A percentile compares a stretch with the other conserved stretches of the same genome.
Evolutionary conservation across 768 basidiomycete genomes (phyloP).

Genomic region (Xanthoconium purpureum): DNA sequence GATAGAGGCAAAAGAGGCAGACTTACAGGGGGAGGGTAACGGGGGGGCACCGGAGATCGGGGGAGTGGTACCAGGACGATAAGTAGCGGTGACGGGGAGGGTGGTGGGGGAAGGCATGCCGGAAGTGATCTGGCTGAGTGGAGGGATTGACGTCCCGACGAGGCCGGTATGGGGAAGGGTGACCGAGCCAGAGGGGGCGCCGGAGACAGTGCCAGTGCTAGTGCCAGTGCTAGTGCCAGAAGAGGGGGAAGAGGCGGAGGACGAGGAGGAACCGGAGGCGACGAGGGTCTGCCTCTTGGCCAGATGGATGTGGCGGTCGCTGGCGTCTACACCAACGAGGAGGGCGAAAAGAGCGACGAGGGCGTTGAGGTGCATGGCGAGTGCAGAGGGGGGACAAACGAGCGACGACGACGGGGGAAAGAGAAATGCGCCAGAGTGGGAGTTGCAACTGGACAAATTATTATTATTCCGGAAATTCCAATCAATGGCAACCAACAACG

Average conservation of each 20-base stretch:
- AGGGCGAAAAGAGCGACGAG: constrained; percentile 46
- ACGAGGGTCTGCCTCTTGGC: constrained; percentile 36
- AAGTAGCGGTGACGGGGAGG: constrained; percentile 50
- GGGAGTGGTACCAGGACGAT: constrained; percentile 55
- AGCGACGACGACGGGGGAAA: constrained; percentile 1
- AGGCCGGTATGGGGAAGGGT: constrained; percentile 25
- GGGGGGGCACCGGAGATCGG: constrained; percentile 63
- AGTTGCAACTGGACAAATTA: background rate
- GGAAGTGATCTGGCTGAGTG: constrained; percentile 54
- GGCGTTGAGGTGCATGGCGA: constrained; percentile 43
- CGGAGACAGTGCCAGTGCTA: background rate
- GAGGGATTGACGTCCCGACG: constrained; percentile 49
- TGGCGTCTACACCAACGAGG: constrained; percentile 37
- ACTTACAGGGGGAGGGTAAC: constrained; percentile 63
- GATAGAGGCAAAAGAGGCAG: background rate
- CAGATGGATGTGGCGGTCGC: constrained; percentile 37
- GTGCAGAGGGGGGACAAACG: too few species aligned
- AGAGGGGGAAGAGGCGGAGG: constrained; percentile 2
- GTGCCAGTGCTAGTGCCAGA: background rate
- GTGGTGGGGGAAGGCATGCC: constrained; percentile 59
- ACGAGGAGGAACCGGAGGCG: constrained; percentile 1
- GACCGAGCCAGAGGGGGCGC: constrained; percentile 8
- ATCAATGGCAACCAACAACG: background rate
- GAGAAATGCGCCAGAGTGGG: background rate
- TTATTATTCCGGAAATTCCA: background rate